A percentile compares a stretch with the other conserved stretches of the same genome.
Evolutionary conservation across 352 stramenopile genomes (phyloP).

Genomic region (Globisporangium carolinianum): DNA sequence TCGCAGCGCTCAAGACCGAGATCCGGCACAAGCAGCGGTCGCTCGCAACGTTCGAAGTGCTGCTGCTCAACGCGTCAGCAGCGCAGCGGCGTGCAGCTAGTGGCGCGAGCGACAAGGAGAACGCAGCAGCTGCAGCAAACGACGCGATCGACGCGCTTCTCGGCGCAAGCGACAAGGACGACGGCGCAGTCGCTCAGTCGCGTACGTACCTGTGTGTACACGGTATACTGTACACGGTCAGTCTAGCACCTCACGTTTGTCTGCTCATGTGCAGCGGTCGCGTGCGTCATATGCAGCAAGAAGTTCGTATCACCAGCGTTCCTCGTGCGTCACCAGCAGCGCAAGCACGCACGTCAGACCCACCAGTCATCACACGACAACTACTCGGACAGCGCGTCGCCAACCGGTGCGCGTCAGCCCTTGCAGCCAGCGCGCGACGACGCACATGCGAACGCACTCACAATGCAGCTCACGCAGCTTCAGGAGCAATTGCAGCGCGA

Average conservation of each 20-base stretch:
- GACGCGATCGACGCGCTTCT: conserved; percentile 30
- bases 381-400: too few relatives aligned
- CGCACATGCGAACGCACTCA: conserved; percentile 25
- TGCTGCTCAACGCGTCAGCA: conserved; percentile 60
- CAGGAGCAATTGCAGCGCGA: conserved; percentile 49
- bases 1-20: conserved; percentile 61
- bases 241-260: neutral
- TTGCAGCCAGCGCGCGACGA: conserved; percentile 26
- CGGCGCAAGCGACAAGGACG: neutral
- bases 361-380: neutral
- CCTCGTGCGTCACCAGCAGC: conserved; percentile 58
- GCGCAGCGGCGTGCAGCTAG: conserved; percentile 17
- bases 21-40: conserved; percentile 78
- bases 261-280: conserved; percentile 17
- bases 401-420: too few relatives aligned
- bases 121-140: conserved; percentile 23
- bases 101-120: conserved; percentile 25
- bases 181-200: conserved; percentile 15
- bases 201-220: conserved; percentile 14
- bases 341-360: conserved; percentile 29
- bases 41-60: conserved; percentile 73
- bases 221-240: neutral
- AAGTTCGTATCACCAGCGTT: conserved; percentile 71
- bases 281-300: conserved; percentile 69
- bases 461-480: conserved; percentile 45